phyloP scores from a whole-genome alignment of 1,139 yeast species.

The Suzukiozyma palmioleophila region DNA sequence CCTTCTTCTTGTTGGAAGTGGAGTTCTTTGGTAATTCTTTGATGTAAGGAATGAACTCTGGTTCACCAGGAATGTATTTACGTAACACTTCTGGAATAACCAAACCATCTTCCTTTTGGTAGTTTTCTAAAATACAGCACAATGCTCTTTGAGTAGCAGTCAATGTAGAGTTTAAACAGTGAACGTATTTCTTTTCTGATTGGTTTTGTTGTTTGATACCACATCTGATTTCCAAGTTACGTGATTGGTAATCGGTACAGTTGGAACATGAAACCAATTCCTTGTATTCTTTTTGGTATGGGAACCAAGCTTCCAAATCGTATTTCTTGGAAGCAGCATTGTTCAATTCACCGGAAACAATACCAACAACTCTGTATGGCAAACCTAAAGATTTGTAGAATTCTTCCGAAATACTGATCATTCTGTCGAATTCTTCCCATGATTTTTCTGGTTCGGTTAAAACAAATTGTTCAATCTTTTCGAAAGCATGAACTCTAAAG shows the following conservation, averaged over 20 bases:
- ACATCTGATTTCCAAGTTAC: conserved; percentile 97
- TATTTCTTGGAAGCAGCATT: conserved; percentile 98
- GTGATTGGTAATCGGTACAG: conserved; percentile 98
- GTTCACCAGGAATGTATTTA: conserved; percentile 96
- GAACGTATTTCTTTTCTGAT: conserved; percentile 95
- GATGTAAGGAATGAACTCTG: conserved; percentile 87
- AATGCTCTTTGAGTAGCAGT: conserved; percentile 98
- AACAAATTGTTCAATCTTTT: conserved; percentile 95
- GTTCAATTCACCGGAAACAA: conserved; percentile 97
- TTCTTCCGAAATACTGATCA: conserved; percentile 88
- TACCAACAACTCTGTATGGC: conserved; percentile 96
- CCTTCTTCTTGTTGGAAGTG: conserved; percentile 70
- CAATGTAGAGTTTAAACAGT: conserved; percentile 94
- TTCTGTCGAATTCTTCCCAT: conserved; percentile 94
- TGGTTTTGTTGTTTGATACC: conserved; percentile 96
- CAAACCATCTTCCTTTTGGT: conserved; percentile 95
- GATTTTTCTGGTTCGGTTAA: conserved; percentile 97
- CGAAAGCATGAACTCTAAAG: conserved; percentile 97
- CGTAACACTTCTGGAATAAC: conserved; percentile 92
- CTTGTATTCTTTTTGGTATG: conserved; percentile 97
- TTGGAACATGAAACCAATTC: conserved; percentile 97
- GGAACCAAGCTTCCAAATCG: conserved; percentile 99
- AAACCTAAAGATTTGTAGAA: conserved; percentile 88
- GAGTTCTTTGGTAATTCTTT: conserved; percentile 94
- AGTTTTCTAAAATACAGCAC: conserved; percentile 95